A percentile compares a stretch with the other conserved stretches of the same genome.
phyloP scores from a whole-genome alignment of 495 filamentous ascomycete species.

The Acidiella bohemica region DNA sequence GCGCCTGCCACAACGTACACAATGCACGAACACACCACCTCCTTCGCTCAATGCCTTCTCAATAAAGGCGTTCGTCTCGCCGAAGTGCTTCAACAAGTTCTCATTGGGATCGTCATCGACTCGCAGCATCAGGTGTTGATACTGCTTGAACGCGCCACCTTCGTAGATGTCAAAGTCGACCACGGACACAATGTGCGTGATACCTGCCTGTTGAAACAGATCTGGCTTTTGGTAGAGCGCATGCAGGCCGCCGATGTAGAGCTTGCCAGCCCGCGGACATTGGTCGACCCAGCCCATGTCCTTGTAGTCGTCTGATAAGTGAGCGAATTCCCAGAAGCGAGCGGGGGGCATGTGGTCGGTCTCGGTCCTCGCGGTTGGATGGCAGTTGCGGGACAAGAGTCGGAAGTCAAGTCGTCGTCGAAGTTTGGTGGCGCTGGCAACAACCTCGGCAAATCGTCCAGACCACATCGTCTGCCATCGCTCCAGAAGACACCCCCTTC shows the following conservation, averaged over 20 bases:
- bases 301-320: slow-evolving; percentile 6
- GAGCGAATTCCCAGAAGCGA: slow-evolving; percentile 13
- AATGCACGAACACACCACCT: slow-evolving; percentile 25
- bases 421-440: no score
- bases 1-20: no score
- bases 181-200: slow-evolving; percentile 25
- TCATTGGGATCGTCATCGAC: slow-evolving; percentile 25
- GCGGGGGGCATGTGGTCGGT: slow-evolving; percentile 10
- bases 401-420: no score
- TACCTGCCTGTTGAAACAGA: slow-evolving; percentile 18
- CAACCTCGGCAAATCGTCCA: no score
- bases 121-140: slow-evolving; percentile 20
- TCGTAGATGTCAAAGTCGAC: slow-evolving; percentile 22
- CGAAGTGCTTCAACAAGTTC: slow-evolving; percentile 22
- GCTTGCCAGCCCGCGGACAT: slow-evolving; percentile 19
- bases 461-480: no score
- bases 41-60: slow-evolving; percentile 15
- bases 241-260: slow-evolving; percentile 28
- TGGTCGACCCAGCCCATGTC: slow-evolving; percentile 25
- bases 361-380: no score
- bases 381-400: no score
- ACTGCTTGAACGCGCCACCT: slow-evolving; percentile 9
- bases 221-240: slow-evolving; percentile 24
- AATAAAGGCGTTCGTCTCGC: slow-evolving; percentile 16
- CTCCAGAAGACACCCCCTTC: no score